Conservation (phyloP, 2,329 filamentous ascomycete genomes). For the Colletotrichum tabaci region DNA sequence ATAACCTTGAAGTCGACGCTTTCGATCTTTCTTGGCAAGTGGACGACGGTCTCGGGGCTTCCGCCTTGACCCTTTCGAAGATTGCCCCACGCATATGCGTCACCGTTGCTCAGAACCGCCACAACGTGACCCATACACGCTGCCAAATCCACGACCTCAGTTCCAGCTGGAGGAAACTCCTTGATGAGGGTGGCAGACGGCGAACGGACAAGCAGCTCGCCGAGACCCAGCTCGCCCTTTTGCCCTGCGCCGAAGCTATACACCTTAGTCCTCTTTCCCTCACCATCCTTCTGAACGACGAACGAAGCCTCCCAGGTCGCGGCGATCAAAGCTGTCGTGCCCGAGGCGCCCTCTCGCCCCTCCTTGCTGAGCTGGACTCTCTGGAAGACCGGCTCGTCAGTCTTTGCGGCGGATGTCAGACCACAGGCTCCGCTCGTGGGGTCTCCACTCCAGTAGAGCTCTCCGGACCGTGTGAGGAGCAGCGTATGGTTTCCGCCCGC, state of each 20-base stretch:
- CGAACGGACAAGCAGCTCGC: conserved; percentile 65
- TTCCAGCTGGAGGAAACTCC: conserved; percentile 74
- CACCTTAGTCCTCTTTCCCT: conserved; percentile 63
- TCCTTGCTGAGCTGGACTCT: conserved; percentile 54
- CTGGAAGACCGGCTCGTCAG: conserved; percentile 56
- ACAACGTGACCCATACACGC: conserved; percentile 86
- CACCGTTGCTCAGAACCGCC: conserved; percentile 79
- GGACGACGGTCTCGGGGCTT: conserved; percentile 65
- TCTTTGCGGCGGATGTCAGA: conserved; percentile 48
- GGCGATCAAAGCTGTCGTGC: conserved; percentile 63
- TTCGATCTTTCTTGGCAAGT: conserved; percentile 73
- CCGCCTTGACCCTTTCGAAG: conserved; percentile 90
- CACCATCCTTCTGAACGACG: conserved; percentile 65
- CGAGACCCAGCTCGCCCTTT: conserved; percentile 82
- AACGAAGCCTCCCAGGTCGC: conserved; percentile 86
- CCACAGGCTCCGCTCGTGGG: conserved; percentile 70
- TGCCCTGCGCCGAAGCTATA: conserved; percentile 76
- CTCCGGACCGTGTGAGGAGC: conserved; percentile 72
- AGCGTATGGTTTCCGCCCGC: conserved; percentile 92
- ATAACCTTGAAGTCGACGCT: conserved; percentile 73
- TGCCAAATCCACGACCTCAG: conserved; percentile 74
- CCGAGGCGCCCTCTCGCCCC: conserved; percentile 46
- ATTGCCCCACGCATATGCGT: conserved; percentile 90
- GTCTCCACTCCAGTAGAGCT: conserved; percentile 77
- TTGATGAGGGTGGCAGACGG: conserved; percentile 65